phyloP scores from a whole-genome alignment of 2,329 filamentous ascomycete genomes.

The Esteya vermicola region DNA sequence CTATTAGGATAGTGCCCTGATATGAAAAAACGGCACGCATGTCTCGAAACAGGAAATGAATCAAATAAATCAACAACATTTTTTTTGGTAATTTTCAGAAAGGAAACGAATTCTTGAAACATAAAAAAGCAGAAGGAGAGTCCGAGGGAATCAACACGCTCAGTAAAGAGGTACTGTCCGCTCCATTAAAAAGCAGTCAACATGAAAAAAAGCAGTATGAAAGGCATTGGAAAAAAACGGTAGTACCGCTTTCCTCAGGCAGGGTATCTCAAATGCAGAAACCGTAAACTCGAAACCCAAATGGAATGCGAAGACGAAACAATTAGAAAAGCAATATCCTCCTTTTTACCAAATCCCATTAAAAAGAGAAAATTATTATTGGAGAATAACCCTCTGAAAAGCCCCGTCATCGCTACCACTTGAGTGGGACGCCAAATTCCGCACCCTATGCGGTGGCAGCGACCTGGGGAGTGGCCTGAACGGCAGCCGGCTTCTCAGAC shows the following conservation, averaged over 20 bases:
- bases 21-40: no score
- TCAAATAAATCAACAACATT: no score
- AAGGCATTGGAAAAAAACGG: not conserved
- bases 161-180: no score
- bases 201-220: not conserved
- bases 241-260: slow-evolving; percentile 3
- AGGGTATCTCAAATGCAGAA: slow-evolving; percentile 33
- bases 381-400: not conserved
- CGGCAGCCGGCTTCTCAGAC: slow-evolving; percentile 18
- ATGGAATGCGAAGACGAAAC: slow-evolving; percentile 11
- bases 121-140: no score
- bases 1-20: no score
- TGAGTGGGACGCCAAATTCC: not conserved
- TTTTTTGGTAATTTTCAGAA: no score
- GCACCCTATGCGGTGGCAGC: slow-evolving; percentile 35
- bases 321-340: slow-evolving; percentile 11
- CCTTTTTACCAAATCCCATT: slow-evolving; percentile 7
- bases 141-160: no score
- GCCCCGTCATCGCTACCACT: not conserved
- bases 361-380: not conserved
- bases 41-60: no score
- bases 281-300: slow-evolving; percentile 30
- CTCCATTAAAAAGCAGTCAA: no score
- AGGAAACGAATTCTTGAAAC: no score
- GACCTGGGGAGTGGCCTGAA: slow-evolving; percentile 29